phyloP scores from a whole-genome alignment of 140 eudicot species.

The Stevia rebaudiana region DNA sequence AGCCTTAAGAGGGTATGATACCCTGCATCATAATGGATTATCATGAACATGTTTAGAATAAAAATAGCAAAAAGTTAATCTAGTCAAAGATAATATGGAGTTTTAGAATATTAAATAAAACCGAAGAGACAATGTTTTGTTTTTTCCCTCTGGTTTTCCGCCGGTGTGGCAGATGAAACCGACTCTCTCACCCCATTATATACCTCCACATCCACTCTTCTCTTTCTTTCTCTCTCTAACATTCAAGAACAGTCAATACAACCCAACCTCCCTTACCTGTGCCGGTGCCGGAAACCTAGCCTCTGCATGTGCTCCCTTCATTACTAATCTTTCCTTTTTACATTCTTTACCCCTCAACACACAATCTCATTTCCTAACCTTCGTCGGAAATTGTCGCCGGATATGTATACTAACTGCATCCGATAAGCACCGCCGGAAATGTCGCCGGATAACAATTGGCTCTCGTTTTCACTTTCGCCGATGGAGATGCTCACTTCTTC shows the following conservation, averaged over 20 bases:
- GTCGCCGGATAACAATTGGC: slow-evolving; percentile 93
- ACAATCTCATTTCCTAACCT: background rate
- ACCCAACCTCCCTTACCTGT: slow-evolving; percentile 4
- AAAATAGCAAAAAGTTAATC: background rate
- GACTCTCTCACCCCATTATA: slow-evolving; percentile 62
- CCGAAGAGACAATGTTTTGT: slow-evolving; percentile 35
- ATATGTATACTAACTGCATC: background rate
- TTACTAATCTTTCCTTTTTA: background rate
- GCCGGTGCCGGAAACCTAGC: slow-evolving; percentile 39
- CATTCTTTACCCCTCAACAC: background rate
- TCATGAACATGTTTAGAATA: background rate
- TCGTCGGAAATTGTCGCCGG: background rate
- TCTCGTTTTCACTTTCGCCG: slow-evolving; percentile 81
- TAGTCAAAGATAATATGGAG: slow-evolving; percentile 13
- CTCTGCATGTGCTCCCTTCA: slow-evolving; percentile 39
- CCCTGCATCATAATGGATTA: too few relatives aligned
- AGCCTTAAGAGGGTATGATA: too few relatives aligned
- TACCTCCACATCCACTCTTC: slow-evolving; percentile 47
- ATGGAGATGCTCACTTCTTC: slow-evolving; percentile 73
- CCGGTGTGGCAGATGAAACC: slow-evolving; percentile 91
- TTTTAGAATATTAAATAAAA: slow-evolving; percentile 17
- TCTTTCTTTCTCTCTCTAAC: slow-evolving; percentile 19
- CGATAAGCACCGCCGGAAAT: slow-evolving; percentile 20
- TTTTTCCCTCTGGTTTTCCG: slow-evolving; percentile 74
- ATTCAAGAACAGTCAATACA: slow-evolving; percentile 15